Percentiles rank a stretch among this genome's conserved stretches.
These are phyloP conservation scores for Camelina laxa DNA, from an alignment of 345 rosid genomes.

Conservation along the genomic window DNA sequence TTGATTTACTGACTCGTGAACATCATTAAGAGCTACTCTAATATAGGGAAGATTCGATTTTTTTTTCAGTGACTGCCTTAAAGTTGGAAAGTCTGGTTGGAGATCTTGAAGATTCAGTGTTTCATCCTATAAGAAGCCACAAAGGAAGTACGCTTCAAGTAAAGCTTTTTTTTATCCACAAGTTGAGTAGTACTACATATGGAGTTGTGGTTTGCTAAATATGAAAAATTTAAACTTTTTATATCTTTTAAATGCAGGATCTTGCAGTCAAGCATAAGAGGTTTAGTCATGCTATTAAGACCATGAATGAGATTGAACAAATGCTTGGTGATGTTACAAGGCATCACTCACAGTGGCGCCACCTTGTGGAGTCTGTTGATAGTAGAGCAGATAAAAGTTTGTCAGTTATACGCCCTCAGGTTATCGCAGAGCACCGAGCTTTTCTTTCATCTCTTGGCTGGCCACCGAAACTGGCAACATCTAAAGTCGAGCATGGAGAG, in stretches of 20 bases:
- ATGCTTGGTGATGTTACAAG: conserved; percentile 50
- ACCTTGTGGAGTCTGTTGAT: conserved; percentile 68
- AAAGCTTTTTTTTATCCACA: conserved; percentile 43
- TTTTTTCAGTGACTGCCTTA: conserved; percentile 60
- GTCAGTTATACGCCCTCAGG: conserved; percentile 62
- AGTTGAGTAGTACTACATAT: conserved; percentile 12
- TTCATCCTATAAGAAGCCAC: conserved; percentile 43
- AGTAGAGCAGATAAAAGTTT: conserved; percentile 65
- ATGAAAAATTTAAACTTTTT: background rate
- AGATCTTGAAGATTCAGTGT: conserved; percentile 81
- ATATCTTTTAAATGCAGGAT: conserved; percentile 53
- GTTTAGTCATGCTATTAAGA: conserved; percentile 53
- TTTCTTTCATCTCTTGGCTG: conserved; percentile 80
- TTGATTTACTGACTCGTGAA: background rate
- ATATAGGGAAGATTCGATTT: background rate
- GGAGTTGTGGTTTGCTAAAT: background rate
- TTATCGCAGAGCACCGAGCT: conserved; percentile 71
- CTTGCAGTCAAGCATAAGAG: conserved; percentile 54
- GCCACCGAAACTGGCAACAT: conserved; percentile 70
- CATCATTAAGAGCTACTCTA: conserved; percentile 6
- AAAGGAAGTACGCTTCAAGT: conserved; percentile 50
- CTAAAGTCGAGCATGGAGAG: conserved; percentile 48
- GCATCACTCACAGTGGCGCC: conserved; percentile 58
- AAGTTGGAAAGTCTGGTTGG: conserved; percentile 79
- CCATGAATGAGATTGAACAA: conserved; percentile 60